Conservation (phyloP, 2,329 filamentous ascomycete genomes). For the Lachnellula suecica region DNA sequence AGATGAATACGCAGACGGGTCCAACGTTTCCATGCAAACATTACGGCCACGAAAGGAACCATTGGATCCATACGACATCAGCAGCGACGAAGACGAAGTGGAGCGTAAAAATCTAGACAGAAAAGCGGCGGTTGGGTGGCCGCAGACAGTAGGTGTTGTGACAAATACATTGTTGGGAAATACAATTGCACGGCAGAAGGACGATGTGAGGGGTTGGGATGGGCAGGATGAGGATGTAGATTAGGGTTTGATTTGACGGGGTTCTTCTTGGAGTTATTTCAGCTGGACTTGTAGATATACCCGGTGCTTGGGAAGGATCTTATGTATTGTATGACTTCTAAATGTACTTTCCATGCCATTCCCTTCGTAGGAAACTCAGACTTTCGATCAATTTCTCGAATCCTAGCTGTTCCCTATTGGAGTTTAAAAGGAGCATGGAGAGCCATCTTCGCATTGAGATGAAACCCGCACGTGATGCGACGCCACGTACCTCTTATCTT, state of each 20-base stretch:
- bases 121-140: conserved; percentile 28
- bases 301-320: not conserved
- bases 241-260: conserved; percentile 7
- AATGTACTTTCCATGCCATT: no score
- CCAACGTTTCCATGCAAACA: conserved; percentile 30
- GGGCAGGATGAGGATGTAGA: conserved; percentile 30
- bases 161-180: conserved; percentile 33
- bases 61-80: conserved; percentile 23
- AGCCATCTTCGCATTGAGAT: not conserved
- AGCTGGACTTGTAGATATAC: not conserved
- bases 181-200: conserved; percentile 30
- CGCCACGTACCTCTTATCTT: not conserved
- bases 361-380: no score
- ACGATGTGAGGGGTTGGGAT: conserved; percentile 28
- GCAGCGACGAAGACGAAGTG: conserved; percentile 30
- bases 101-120: conserved; percentile 22
- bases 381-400: no score
- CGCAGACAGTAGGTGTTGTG: conserved; percentile 29
- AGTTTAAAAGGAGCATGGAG: no score
- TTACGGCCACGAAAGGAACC: conserved; percentile 15
- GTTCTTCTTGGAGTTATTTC: not conserved
- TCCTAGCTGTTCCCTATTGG: no score
- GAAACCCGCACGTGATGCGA: not conserved
- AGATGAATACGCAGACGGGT: conserved; percentile 27
- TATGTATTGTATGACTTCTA: not conserved